Conservation (phyloP, 2,329 filamentous ascomycete species). For the Pyricularia sp. region DNA sequence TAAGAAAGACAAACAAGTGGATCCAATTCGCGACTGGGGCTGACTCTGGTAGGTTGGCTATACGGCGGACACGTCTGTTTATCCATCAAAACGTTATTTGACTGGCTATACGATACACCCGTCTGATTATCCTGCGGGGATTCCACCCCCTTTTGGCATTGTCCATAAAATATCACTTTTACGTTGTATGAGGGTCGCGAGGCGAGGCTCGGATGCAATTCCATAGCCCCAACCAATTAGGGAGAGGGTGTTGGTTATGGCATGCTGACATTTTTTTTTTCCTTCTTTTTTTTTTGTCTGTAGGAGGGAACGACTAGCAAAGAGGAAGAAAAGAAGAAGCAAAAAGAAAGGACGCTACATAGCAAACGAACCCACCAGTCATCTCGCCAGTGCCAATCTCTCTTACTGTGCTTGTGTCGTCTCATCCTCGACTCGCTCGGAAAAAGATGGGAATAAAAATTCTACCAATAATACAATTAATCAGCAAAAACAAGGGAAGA, state of each 20-base stretch:
- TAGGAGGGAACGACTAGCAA: too few species aligned
- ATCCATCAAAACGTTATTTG: not conserved
- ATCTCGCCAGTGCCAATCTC: not conserved
- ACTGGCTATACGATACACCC: not conserved
- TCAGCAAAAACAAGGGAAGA: not conserved
- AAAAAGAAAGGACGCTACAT: too few species aligned
- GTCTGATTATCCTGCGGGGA: not conserved
- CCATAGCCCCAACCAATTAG: not conserved
- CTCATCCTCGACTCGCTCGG: not conserved
- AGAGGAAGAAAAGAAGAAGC: too few species aligned
- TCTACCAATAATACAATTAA: not conserved
- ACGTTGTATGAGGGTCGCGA: not conserved
- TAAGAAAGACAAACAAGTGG: conserved; percentile 1
- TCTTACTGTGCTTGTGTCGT: not conserved
- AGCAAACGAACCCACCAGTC: not conserved
- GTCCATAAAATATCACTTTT: too few species aligned
- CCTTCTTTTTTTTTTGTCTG: too few species aligned
- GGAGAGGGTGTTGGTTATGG: not conserved
- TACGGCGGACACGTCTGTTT: not conserved
- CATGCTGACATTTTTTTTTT: not conserved
- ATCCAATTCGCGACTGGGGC: not conserved
- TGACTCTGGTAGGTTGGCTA: not conserved
- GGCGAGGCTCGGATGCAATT: not conserved
- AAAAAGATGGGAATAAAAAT: not conserved
- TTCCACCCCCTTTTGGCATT: not conserved